Evolutionary conservation across 2,329 filamentous ascomycete genomes (phyloP), one percentile per base, ranked within the genome.

Genomic region (Monilinia vaccinii-corymbosi): DNA sequence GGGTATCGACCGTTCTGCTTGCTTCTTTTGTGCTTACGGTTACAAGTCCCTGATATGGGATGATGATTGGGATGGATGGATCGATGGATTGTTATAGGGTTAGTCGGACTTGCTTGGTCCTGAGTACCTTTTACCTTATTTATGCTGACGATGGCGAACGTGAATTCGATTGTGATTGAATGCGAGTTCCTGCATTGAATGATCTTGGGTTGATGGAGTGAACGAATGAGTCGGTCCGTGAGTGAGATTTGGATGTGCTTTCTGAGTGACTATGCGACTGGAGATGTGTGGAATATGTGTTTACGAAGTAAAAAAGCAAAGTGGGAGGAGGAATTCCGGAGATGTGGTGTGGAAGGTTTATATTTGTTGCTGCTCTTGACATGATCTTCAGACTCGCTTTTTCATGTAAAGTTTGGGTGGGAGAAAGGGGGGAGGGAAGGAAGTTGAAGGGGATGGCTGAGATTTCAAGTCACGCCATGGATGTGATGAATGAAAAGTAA

Each of bases 21-120:
- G 21, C 36, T 58, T 52, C 31, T 44, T 59, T 45, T 59, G 16
- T 42, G 36, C 23, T 36, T 14, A 40, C 34, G 34, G 32, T 31
- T 32, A 31, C 21, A 40, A 18, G 25, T 57, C 40, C 55, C 46
- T 38, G 34, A 36, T 40, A 40, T 31, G 55, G 44, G 34, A 50
- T 50, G 34, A 50, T 50, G 55, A n/a, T 47, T 38, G 34, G 56
- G 38, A 36, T 38, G 48, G 34, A 57, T 57, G 44, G 55, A 48
- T 47, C 44, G 46, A 56, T 56, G 42, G 42, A 47, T 56, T 56
- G n/a, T 47, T 25, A 47, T 47, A 56, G 21, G 53, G 42, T 14
- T 56, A 56, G 34, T 56, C 31, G 28, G 53, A 16, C 38, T 44
- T 44, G n/a, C 38, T 44, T 53, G 25, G 38, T 32, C 25, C 32